Percentiles rank a stretch among this genome's conserved stretches.
Evolutionary conservation across 352 stramenopile genomes (phyloP).

Genomic region (Blastocystis sp.): DNA sequence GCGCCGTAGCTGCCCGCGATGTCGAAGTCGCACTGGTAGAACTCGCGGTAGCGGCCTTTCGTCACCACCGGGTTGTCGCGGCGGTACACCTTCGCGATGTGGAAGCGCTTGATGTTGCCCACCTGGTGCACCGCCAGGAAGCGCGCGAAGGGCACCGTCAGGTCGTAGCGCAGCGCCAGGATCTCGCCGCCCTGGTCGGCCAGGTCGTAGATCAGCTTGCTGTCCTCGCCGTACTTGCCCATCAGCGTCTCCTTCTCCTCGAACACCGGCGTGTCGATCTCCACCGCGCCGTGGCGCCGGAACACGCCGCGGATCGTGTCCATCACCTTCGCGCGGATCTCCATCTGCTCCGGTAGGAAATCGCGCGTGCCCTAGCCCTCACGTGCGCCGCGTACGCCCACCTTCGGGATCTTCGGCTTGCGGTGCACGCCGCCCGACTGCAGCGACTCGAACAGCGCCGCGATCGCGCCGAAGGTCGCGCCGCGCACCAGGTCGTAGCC

Average conservation of each 20-base stretch:
- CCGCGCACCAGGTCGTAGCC: constrained; percentile 72
- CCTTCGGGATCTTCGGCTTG: constrained; percentile 73
- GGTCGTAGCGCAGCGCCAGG: constrained; percentile 89
- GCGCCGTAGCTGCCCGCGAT: constrained; percentile 88
- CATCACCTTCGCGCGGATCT: constrained; percentile 91
- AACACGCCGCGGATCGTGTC: constrained; percentile 94
- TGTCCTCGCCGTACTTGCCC: constrained; percentile 97
- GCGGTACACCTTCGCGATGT: constrained; percentile 92
- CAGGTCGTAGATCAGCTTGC: constrained; percentile 98
- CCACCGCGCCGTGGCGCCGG: constrained; percentile 92
- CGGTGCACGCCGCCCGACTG: constrained; percentile 73
- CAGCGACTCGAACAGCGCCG: constrained; percentile 70
- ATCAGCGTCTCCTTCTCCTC: constrained; percentile 97
- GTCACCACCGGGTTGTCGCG: constrained; percentile 89
- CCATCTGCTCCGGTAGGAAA: constrained; percentile 92
- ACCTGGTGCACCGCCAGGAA: constrained; percentile 93
- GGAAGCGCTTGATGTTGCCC: constrained; percentile 96
- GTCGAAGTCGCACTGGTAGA: constrained; percentile 99
- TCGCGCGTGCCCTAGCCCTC: constrained; percentile 86
- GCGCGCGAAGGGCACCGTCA: constrained; percentile 95
- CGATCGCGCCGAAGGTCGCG: constrained; percentile 65
- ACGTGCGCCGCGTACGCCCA: background rate
- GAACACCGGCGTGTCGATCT: constrained; percentile 95
- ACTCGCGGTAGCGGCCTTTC: constrained; percentile 92
- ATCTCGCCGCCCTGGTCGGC: constrained; percentile 93